These are phyloP conservation scores for Euphorbia neoarborescens DNA, from an alignment of 441 rosid genomes.

Conservation along the genomic window DNA sequence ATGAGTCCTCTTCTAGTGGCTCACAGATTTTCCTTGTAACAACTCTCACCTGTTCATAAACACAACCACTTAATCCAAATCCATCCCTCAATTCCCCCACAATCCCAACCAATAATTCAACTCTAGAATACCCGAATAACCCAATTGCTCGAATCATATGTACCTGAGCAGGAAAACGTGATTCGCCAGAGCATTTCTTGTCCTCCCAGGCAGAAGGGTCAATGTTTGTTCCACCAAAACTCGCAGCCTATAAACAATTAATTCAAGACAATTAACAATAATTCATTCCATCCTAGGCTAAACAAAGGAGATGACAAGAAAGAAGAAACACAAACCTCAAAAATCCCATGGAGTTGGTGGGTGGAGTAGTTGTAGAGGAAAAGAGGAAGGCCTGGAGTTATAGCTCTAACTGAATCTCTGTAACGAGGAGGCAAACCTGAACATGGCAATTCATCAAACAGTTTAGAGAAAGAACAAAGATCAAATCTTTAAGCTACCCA, in stretches of 20 bases:
- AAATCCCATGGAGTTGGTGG: constrained; percentile 93
- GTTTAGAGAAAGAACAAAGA: background rate
- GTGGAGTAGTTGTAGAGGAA: constrained; percentile 97
- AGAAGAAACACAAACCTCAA: constrained; percentile 44
- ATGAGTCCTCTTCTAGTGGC: constrained; percentile 93
- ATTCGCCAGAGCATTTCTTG: constrained; percentile 85
- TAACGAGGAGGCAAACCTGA: constrained; percentile 90
- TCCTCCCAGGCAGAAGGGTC: constrained; percentile 91
- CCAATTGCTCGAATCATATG: background rate
- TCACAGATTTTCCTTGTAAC: constrained; percentile 64
- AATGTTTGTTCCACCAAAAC: constrained; percentile 91
- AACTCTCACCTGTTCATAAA: constrained; percentile 53
- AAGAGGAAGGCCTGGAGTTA: constrained; percentile 92
- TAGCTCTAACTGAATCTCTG: constrained; percentile 90
- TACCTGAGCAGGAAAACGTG: constrained; percentile 97
- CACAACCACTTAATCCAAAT: background rate
- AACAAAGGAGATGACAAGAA: background rate
- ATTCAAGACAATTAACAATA: background rate
- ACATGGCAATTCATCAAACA: background rate
- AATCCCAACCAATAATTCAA: background rate
- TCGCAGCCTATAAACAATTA: constrained; percentile 47
- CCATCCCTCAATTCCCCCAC: background rate
- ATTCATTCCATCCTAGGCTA: background rate
- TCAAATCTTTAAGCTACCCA: background rate
- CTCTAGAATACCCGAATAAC: background rate